These are phyloP conservation scores for Monosporascus sp. DNA, from an alignment of 2,329 filamentous ascomycete species.

Conservation along the genomic window DNA sequence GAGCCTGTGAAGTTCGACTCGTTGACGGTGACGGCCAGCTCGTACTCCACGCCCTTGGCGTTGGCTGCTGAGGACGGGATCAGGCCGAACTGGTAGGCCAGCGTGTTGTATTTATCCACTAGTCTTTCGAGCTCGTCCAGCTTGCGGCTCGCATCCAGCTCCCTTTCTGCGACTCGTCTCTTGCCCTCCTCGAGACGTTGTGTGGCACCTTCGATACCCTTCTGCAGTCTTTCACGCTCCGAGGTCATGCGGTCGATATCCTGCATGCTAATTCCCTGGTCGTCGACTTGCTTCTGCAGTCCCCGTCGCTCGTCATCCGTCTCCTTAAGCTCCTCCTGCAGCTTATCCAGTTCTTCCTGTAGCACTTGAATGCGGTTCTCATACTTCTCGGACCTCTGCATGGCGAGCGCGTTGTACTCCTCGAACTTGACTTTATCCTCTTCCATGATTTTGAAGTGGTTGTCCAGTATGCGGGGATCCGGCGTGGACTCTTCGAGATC, in stretches of 20 bases:
- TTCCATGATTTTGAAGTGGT: slow-evolving; percentile 88
- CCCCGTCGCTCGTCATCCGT: slow-evolving; percentile 75
- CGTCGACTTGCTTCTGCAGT: slow-evolving; percentile 82
- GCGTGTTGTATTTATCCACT: slow-evolving; percentile 87
- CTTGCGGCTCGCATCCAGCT: slow-evolving; percentile 77
- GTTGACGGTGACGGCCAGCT: slow-evolving; percentile 77
- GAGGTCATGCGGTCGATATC: slow-evolving; percentile 99
- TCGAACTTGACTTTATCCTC: slow-evolving; percentile 95
- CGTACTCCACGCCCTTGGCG: slow-evolving; percentile 78
- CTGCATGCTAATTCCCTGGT: slow-evolving; percentile 90
- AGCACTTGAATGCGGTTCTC: slow-evolving; percentile 73
- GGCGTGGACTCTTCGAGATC: slow-evolving; percentile 83
- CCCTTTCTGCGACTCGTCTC: slow-evolving; percentile 75
- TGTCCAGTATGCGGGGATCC: slow-evolving; percentile 76
- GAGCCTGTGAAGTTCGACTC: slow-evolving; percentile 73
- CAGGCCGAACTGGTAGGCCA: slow-evolving; percentile 88
- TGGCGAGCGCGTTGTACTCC: slow-evolving; percentile 81
- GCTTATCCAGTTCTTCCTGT: slow-evolving; percentile 80
- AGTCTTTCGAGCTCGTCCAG: slow-evolving; percentile 89
- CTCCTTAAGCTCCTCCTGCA: slow-evolving; percentile 67
- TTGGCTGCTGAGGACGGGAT: slow-evolving; percentile 82
- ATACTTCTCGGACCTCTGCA: slow-evolving; percentile 84
- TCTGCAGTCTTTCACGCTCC: slow-evolving; percentile 89
- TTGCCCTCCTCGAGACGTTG: slow-evolving; percentile 80
- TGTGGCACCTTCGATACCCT: slow-evolving; percentile 72